Conservation (phyloP, 257 asterid genomes). For the Plantago elongata region DNA sequence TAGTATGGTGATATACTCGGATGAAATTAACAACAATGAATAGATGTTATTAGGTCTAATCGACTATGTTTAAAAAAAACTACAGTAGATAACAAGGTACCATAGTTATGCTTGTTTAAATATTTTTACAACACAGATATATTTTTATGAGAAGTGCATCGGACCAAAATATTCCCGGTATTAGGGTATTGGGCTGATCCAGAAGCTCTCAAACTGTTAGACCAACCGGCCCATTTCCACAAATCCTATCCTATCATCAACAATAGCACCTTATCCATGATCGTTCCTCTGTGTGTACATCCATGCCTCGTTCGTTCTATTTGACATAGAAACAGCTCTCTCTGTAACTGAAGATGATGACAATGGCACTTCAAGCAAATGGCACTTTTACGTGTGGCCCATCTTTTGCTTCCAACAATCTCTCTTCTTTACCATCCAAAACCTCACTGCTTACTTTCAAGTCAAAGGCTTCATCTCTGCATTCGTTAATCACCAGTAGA, state of each 20-base stretch:
- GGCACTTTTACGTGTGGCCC: conserved; percentile 30
- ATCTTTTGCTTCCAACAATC: conserved; percentile 39
- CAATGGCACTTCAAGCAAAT: conserved; percentile 39
- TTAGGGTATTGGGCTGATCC: too few relatives aligned
- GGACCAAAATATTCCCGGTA: too few relatives aligned
- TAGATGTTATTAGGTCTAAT: too few relatives aligned
- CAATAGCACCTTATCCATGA: conserved; percentile 33
- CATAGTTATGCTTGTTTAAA: too few relatives aligned
- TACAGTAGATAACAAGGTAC: too few relatives aligned
- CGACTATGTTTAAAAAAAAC: too few relatives aligned
- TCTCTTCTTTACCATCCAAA: conserved; percentile 25
- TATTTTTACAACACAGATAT: too few relatives aligned
- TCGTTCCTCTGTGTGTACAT: neutral
- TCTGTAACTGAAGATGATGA: conserved; percentile 27
- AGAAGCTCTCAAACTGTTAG: too few relatives aligned
- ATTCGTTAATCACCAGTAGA: conserved; percentile 18
- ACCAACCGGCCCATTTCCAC: conserved; percentile 13
- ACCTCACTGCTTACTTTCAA: conserved; percentile 23
- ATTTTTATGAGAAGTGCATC: too few relatives aligned
- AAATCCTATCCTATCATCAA: conserved; percentile 25
- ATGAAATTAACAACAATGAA: too few relatives aligned
- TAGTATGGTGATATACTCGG: too few relatives aligned
- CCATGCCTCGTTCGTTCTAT: conserved; percentile 10
- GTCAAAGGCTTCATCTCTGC: conserved; percentile 21
- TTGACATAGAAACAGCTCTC: conserved; percentile 14